Percentiles rank a stretch among this genome's conserved stretches.
These are phyloP conservation scores for Penicillium pancosmium DNA, from an alignment of 495 filamentous ascomycete genomes.

Conservation along the genomic window DNA sequence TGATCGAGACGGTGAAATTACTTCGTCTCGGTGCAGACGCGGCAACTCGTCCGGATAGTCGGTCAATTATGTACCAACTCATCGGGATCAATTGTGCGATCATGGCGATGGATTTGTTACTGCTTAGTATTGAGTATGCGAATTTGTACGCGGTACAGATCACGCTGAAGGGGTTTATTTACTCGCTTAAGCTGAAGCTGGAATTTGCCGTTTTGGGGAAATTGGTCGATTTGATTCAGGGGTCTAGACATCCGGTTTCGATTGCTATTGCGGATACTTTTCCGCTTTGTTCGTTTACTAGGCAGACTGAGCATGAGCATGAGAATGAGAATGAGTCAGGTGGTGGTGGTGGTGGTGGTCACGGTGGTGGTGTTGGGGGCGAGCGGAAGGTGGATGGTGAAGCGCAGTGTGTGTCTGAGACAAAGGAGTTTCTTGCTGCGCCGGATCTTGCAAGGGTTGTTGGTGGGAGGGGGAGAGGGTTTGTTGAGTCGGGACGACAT, in stretches of 20 bases:
- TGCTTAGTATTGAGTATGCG: conserved; percentile 54
- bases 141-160: conserved; percentile 58
- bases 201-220: conserved; percentile 64
- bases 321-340: not conserved
- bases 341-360: too few relatives aligned
- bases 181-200: conserved; percentile 67
- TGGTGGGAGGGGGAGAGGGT: conserved; percentile 12
- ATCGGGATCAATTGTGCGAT: conserved; percentile 57
- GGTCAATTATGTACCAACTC: conserved; percentile 55
- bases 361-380: too few relatives aligned
- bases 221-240: conserved; percentile 46
- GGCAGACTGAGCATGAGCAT: conserved; percentile 13
- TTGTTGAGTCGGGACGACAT: conserved; percentile 18
- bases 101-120: conserved; percentile 51
- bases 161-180: conserved; percentile 58
- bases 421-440: conserved; percentile 25
- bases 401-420: conserved; percentile 10
- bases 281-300: conserved; percentile 27
- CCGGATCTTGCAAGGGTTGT: conserved; percentile 10
- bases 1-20: conserved; percentile 55
- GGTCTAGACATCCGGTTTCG: conserved; percentile 31
- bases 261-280: conserved; percentile 33
- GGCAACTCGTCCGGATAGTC: conserved; percentile 30
- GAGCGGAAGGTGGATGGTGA: too few relatives aligned
- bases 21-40: conserved; percentile 49